These are phyloP conservation scores for Strobilomyces echinocephalus DNA, from an alignment of 768 basidiomycete genomes.

Conservation along the genomic window DNA sequence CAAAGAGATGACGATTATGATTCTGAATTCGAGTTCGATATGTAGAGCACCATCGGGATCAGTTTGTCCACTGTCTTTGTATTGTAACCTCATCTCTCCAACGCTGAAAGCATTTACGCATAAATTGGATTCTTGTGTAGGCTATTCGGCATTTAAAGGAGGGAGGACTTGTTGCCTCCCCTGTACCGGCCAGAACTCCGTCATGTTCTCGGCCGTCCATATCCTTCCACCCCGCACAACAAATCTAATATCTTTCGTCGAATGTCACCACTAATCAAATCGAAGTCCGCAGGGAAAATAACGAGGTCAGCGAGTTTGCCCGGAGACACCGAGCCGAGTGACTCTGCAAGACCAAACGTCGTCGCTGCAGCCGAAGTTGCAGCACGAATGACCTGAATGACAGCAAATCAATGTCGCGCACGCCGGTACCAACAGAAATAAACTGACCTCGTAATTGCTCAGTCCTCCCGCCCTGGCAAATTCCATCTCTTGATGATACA, in stretches of 20 bases:
- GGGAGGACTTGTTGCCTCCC: conserved; percentile 52
- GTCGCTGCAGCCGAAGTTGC: conserved; percentile 63
- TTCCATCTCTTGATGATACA: conserved; percentile 73
- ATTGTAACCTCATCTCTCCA: not conserved
- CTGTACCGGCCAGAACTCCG: conserved; percentile 66
- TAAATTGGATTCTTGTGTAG: not conserved
- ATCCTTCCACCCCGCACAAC: conserved; percentile 67
- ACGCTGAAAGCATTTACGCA: not conserved
- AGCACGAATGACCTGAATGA: conserved; percentile 54
- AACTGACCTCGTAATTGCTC: conserved; percentile 60
- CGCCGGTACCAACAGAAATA: not conserved
- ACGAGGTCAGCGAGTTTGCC: conserved; percentile 73
- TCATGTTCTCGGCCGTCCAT: conserved; percentile 65
- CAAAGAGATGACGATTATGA: conserved; percentile 65
- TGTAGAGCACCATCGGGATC: conserved; percentile 33
- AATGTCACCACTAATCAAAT: conserved; percentile 53
- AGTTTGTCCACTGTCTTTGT: not conserved
- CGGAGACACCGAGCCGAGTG: conserved; percentile 56
- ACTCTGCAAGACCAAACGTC: conserved; percentile 57
- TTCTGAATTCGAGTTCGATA: conserved; percentile 72
- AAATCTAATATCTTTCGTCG: conserved; percentile 47
- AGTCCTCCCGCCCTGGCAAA: conserved; percentile 62
- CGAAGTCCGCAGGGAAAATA: conserved; percentile 56
- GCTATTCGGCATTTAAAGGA: conserved; percentile 49
- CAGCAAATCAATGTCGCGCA: not conserved